Conservation (phyloP, 202 grass and related monocot species). For the Setaria italica region DNA sequence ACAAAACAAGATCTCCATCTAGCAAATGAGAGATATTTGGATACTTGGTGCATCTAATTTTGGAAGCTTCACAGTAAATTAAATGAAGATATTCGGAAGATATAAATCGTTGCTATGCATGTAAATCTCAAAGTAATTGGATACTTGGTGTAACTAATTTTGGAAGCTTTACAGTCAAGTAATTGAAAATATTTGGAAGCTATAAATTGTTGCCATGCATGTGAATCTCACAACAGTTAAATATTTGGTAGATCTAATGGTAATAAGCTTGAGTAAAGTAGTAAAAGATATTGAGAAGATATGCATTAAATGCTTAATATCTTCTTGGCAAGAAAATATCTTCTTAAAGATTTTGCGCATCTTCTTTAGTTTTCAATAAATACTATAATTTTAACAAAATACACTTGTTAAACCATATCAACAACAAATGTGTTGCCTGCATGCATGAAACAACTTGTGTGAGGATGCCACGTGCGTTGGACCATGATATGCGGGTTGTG, state of each 20-base stretch:
- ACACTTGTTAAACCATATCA: background rate
- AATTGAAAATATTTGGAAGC: background rate
- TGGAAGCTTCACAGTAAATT: background rate
- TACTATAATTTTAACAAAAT: background rate
- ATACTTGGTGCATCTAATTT: background rate
- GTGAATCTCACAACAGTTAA: background rate
- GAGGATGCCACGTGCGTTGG: background rate
- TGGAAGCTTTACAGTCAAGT: background rate
- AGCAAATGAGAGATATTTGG: no score
- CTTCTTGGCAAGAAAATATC: background rate
- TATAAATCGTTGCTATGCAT: background rate
- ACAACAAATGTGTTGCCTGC: background rate
- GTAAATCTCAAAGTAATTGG: background rate
- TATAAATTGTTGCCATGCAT: background rate
- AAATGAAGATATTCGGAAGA: background rate
- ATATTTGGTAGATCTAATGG: background rate
- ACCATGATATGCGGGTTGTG: background rate
- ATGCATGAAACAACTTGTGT: background rate
- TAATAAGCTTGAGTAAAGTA: background rate
- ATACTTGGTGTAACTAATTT: background rate
- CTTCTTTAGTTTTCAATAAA: background rate
- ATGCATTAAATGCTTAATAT: background rate
- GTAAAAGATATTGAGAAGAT: background rate
- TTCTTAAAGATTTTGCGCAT: background rate
- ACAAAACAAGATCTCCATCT: no score